These are phyloP conservation scores for Gastrodia elata DNA, from an alignment of 106 monocot species.

Conservation along the genomic window DNA sequence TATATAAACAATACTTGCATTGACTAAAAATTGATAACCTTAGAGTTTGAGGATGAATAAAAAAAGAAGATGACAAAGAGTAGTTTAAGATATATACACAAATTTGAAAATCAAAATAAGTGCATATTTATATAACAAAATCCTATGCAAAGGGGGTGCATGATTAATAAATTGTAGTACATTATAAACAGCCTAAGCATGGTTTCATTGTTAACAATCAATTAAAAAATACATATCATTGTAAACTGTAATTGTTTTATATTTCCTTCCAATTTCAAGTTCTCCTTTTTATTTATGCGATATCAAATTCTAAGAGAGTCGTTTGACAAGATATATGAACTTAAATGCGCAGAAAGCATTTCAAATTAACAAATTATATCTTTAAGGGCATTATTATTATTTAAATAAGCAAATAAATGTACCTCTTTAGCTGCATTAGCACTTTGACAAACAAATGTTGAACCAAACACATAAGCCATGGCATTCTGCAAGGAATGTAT, in stretches of 20 bases:
- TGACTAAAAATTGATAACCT: no score
- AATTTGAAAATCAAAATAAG: neutral
- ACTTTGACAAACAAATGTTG: constrained; percentile 81
- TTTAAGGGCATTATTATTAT: neutral
- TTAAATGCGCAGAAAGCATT: no score
- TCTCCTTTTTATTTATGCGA: neutral
- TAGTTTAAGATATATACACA: no score
- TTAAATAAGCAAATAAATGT: neutral
- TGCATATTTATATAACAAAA: neutral
- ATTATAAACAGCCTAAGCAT: neutral
- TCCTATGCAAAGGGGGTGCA: neutral
- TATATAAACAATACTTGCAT: no score
- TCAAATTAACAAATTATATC: no score
- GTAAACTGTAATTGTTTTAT: neutral
- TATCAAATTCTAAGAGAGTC: neutral
- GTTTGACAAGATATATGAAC: neutral
- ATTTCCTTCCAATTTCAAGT: constrained; percentile 1
- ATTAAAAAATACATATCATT: neutral
- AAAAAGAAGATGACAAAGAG: no score
- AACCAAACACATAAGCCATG: constrained; percentile 90
- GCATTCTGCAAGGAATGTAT: constrained; percentile 61
- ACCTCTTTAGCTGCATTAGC: constrained; percentile 85
- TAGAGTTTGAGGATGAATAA: neutral
- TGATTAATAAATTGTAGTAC: neutral
- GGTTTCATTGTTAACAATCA: neutral